Conservation (phyloP, 2,329 filamentous ascomycete genomes). For the Cladophialophora chaetospira region DNA sequence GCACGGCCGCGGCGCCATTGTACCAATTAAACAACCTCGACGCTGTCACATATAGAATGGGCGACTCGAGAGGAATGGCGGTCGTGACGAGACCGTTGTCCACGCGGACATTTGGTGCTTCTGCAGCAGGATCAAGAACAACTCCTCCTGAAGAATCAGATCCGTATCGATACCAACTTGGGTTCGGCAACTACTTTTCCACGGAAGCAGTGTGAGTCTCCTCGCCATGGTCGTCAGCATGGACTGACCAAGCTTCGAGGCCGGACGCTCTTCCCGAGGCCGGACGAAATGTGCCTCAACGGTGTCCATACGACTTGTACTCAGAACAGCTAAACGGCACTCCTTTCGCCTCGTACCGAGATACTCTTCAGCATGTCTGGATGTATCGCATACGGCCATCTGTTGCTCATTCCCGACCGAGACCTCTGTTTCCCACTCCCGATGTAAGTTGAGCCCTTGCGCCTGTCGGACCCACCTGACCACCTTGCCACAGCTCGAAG, state of each 20-base stretch:
- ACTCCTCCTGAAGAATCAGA: neutral
- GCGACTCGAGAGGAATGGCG: too few relatives aligned
- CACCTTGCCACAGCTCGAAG: slow-evolving; percentile 38
- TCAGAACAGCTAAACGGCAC: slow-evolving; percentile 57
- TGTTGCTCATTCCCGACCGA: slow-evolving; percentile 49
- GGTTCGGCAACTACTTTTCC: slow-evolving; percentile 39
- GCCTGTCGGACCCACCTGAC: slow-evolving; percentile 54
- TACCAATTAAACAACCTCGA: too few relatives aligned
- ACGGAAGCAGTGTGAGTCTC: slow-evolving; percentile 37
- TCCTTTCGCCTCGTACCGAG: slow-evolving; percentile 59
- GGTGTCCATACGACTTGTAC: slow-evolving; percentile 40
- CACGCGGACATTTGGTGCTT: neutral
- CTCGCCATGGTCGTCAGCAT: too few relatives aligned
- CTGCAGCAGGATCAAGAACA: neutral
- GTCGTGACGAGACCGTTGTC: neutral
- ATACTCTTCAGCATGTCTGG: slow-evolving; percentile 61
- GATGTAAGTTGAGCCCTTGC: neutral
- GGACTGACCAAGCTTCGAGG: too few relatives aligned
- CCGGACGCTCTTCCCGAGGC: slow-evolving; percentile 41
- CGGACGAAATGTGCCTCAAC: slow-evolving; percentile 41
- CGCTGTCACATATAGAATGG: too few relatives aligned
- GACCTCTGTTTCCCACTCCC: neutral
- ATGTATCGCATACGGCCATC: slow-evolving; percentile 60
- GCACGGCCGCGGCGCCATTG: too few relatives aligned
- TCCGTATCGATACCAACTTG: slow-evolving; percentile 34